Conservation (phyloP, 805 yeast species). For the Wickerhamiella shivajii region DNA sequence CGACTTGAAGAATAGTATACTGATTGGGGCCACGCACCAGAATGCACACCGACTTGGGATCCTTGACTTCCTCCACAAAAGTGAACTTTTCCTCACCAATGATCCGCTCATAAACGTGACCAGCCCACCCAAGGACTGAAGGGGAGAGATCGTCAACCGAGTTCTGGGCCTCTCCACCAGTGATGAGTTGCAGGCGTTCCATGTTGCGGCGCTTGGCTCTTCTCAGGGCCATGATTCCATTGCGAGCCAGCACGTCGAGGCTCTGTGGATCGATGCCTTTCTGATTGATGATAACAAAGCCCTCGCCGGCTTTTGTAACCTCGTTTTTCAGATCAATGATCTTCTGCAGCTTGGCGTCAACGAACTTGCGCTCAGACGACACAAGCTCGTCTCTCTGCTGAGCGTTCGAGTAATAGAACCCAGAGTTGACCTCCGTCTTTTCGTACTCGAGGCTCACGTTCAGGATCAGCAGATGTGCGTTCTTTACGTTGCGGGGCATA, state of each 20-base stretch:
- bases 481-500: conserved; percentile 80
- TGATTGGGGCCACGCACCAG: conserved; percentile 87
- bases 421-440: conserved; percentile 93
- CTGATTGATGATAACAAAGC: conserved; percentile 91
- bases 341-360: conserved; percentile 81
- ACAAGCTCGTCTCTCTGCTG: conserved; percentile 94
- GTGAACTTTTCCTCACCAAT: conserved; percentile 97
- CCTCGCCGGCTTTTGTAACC: conserved; percentile 66
- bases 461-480: conserved; percentile 73
- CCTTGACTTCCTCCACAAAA: conserved; percentile 71
- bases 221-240: conserved; percentile 85
- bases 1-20: conserved; percentile 78
- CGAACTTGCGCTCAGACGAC: conserved; percentile 83
- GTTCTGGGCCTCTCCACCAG: conserved; percentile 97
- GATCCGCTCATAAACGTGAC: conserved; percentile 78
- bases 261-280: conserved; percentile 99
- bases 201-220: conserved; percentile 97
- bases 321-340: conserved; percentile 86
- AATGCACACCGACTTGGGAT: conserved; percentile 84
- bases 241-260: conserved; percentile 80
- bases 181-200: conserved; percentile 92
- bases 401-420: conserved; percentile 86
- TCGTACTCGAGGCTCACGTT: conserved; percentile 94
- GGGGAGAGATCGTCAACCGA: conserved; percentile 86
- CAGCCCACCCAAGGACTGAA: conserved; percentile 71